A percentile compares a stretch with the other conserved stretches of the same genome.
Evolutionary conservation across 2,329 filamentous ascomycete genomes (phyloP).

Genomic region (Kalmusia sp.): DNA sequence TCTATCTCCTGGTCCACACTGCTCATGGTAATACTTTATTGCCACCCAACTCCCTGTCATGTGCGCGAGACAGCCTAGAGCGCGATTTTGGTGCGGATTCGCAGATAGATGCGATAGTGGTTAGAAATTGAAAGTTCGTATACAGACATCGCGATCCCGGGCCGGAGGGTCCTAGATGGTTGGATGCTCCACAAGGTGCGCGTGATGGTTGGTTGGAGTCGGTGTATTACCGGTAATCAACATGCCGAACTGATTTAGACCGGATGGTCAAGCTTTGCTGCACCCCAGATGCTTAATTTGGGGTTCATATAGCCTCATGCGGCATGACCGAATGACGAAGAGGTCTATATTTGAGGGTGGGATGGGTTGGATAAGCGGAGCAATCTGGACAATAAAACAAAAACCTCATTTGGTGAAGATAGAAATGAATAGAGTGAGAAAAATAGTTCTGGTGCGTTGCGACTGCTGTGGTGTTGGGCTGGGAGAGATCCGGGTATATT

Average conservation of each 20-base stretch:
- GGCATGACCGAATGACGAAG: slow-evolving; percentile 22
- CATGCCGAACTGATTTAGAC: slow-evolving; percentile 24
- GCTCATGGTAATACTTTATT: slow-evolving; percentile 14
- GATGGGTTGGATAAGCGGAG: slow-evolving; percentile 18
- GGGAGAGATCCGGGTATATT: slow-evolving; percentile 2
- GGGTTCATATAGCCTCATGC: slow-evolving; percentile 19
- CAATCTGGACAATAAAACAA: slow-evolving; percentile 16
- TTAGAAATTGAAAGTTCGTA: slow-evolving; percentile 31
- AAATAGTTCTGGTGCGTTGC: slow-evolving; percentile 13
- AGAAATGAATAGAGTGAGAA: neutral
- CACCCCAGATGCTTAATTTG: slow-evolving; percentile 35
- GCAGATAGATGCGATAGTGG: slow-evolving; percentile 30
- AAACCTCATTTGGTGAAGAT: neutral
- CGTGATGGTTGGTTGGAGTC: slow-evolving; percentile 14
- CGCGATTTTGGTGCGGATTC: slow-evolving; percentile 10
- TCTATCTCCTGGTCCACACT: neutral
- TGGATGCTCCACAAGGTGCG: slow-evolving; percentile 22
- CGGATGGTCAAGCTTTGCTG: slow-evolving; percentile 18
- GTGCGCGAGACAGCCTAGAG: slow-evolving; percentile 8
- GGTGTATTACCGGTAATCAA: slow-evolving; percentile 32
- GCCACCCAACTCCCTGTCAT: slow-evolving; percentile 16
- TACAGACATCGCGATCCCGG: slow-evolving; percentile 25
- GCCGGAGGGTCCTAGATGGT: slow-evolving; percentile 32
- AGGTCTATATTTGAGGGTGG: slow-evolving; percentile 1
- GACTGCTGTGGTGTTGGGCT: slow-evolving; percentile 8